Base-by-base conservation (phyloP, 208 protist species). In the Acanthamoeba pearcei region DNA sequence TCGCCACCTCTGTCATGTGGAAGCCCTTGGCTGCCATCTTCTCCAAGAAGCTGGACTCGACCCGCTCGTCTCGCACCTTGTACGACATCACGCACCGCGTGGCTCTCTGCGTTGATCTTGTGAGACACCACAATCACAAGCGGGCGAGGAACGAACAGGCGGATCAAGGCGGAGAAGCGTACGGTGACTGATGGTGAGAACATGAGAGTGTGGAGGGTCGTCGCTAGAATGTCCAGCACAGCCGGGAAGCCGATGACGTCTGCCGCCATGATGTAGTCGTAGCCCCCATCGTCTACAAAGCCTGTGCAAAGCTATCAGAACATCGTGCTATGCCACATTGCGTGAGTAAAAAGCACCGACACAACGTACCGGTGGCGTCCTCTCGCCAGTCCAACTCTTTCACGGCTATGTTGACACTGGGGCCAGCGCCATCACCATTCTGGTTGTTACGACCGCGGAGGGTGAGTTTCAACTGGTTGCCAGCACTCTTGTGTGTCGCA, bases 211-310 rank as follows among this genome's bases (percentile, higher is more conserved):
- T 82, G 74, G 9, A 82, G 74, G 4, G 74, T 82, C 22, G 32
- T 53, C 9, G 74, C 74, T n/a, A 82, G 74, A 15, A 82, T 82
- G 46, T 82, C 74, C 12, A 82, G 74, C 8, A 82, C 74, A 22
- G 74, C 74, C 6, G 74, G 74, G 24, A 82, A 82, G 74, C 74
- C 74, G 15, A 82, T 82, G 35, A 82, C 74, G 38, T 82, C 74
- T 15, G 74, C 74, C 12, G 74, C 74, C 74, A 82, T 82, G 42
- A 82, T 55, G 74, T 82, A 82, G 17, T 82, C 74, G 38, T 53
- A 82, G 12, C 74, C 74, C 6, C 74, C 74, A 46, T 51, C 74
- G 27, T 82, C 24, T 51, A 82, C 38, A 27, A 55, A 82, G 13
- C 22, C 74, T 82, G 66, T 19, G 2, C 55, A 60, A 19, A 0